Evolutionary conservation across 768 basidiomycete species (phyloP), one percentile per base, ranked within the genome.

Genomic region (Termitomyces sp.): DNA sequence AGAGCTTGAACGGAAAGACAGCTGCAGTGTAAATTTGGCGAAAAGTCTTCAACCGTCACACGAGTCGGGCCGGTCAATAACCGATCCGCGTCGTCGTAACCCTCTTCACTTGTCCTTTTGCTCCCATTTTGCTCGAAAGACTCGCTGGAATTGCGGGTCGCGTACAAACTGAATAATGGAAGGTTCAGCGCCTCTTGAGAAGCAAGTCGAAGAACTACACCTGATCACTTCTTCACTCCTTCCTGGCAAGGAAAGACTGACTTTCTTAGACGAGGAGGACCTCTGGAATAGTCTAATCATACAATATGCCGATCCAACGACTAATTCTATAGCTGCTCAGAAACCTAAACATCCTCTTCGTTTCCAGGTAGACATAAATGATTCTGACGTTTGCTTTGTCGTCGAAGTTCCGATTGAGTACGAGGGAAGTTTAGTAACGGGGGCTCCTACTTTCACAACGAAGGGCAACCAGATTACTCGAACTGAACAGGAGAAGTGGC

Each of bases 201-300:
- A 50, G 43, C 66, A 68, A 28, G 58, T 78, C 1, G 72, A 82
- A 65, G 86, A 90, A 63, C 67, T 89, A 0, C 75, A 82, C 46
- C 70, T 90, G 40, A 78, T 91, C 26, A 72, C 70, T 54, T 81
- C 76, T 38, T 87, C 87, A 0, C 75, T 90, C 1, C 73, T 91
- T 11, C 84, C 85, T 26, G 46, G 46, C 0, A 79, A 74, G 5
- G 88, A 91, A 71, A 31, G 63, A 3, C 63, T 86, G 44, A 51
- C 66, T 0, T 82, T 85, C 52, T 56, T 73, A 3, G 75, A 78
- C 5, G 75, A 79, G 46, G 56, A 67, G 21, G 63, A 65, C 48
- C 51, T 55, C 9, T 61, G 60, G 60, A 49, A 40, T 23, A 30
- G 21, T 17, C 43, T 61, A 12, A 21, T 43, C 12, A 26, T 23